phyloP scores from a whole-genome alignment of 2,329 filamentous ascomycete genomes.

The Nannizzia gypsea region DNA sequence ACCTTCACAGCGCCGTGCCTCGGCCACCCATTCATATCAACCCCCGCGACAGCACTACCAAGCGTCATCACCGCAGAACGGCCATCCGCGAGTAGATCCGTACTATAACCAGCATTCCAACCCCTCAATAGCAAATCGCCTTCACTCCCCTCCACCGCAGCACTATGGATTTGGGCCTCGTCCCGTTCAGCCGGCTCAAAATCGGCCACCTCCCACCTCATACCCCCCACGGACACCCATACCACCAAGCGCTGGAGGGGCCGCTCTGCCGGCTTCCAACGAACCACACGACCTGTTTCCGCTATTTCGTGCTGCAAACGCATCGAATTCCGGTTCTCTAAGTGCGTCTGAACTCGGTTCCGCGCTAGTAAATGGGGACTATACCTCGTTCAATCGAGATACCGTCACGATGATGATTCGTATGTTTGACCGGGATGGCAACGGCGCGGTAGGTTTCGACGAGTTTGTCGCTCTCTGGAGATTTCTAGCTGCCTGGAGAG shows the following conservation, averaged over 20 bases:
- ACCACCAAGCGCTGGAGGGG: conserved; percentile 27
- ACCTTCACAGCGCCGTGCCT: conserved; percentile 9
- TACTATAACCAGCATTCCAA: conserved; percentile 9
- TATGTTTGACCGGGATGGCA: conserved; percentile 93
- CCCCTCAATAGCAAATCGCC: conserved; percentile 25
- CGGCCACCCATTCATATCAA: not conserved
- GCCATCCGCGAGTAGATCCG: conserved; percentile 1
- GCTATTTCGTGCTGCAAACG: conserved; percentile 84
- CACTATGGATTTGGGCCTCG: conserved; percentile 43
- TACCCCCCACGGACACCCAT: conserved; percentile 56
- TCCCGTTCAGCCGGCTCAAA: conserved; percentile 41
- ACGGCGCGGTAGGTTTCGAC: conserved; percentile 80
- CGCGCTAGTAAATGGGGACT: conserved; percentile 92
- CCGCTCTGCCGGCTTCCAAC: conserved; percentile 33
- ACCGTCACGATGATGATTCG: conserved; percentile 99
- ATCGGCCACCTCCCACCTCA: conserved; percentile 45
- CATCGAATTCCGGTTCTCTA: conserved; percentile 61
- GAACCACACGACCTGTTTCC: conserved; percentile 56
- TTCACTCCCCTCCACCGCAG: conserved; percentile 33
- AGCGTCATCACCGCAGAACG: not conserved
- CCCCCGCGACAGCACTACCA: not conserved
- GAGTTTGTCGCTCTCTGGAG: conserved; percentile 96
- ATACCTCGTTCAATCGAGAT: conserved; percentile 81
- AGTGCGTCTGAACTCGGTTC: conserved; percentile 77
- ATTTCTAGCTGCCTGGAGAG: conserved; percentile 87